Percentiles rank a stretch among this genome's conserved stretches.
Conservation (phyloP, 768 basidiomycete species). For the Tricholoma bakamatsutake region DNA sequence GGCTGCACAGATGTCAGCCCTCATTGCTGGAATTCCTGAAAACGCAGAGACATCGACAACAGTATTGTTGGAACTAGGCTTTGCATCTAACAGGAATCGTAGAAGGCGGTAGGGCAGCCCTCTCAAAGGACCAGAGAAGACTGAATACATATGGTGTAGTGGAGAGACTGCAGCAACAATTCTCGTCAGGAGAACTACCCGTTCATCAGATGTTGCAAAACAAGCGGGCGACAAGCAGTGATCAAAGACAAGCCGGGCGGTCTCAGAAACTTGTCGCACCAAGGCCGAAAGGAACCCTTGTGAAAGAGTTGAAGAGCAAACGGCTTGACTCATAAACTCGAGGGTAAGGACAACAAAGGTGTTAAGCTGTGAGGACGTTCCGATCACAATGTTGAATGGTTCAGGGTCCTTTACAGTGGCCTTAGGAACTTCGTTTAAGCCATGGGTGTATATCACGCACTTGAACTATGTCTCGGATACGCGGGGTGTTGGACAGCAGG, state of each 20-base stretch:
- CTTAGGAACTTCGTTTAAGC: constrained; percentile 17
- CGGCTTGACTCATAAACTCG: constrained; percentile 35
- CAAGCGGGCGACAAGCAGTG: constrained; percentile 36
- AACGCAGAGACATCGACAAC: constrained; percentile 24
- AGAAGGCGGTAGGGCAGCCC: constrained; percentile 34
- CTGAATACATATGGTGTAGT: constrained; percentile 20
- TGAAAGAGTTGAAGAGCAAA: constrained; percentile 37
- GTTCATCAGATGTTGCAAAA: constrained; percentile 23
- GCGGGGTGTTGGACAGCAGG: constrained; percentile 34
- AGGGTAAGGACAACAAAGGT: constrained; percentile 42
- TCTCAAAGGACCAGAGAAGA: constrained; percentile 27
- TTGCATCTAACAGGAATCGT: constrained; percentile 39
- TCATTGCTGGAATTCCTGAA: constrained; percentile 19
- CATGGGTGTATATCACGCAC: constrained; percentile 3
- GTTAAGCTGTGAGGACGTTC: constrained; percentile 34
- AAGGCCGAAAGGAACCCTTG: constrained; percentile 48
- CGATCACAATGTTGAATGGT: constrained; percentile 30
- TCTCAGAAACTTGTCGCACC: constrained; percentile 33
- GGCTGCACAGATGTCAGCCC: constrained; percentile 30
- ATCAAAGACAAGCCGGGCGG: constrained; percentile 35
- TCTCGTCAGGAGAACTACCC: constrained; percentile 35
- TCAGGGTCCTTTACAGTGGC: constrained; percentile 28
- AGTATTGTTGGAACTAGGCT: constrained; percentile 33
- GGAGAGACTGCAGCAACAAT: constrained; percentile 29
- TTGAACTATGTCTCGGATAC: constrained; percentile 24